Evolutionary conservation across 1,284 basidiomycete species (phyloP), one percentile per base, ranked within the genome.

Genomic region (Heterobasidion annosum): DNA sequence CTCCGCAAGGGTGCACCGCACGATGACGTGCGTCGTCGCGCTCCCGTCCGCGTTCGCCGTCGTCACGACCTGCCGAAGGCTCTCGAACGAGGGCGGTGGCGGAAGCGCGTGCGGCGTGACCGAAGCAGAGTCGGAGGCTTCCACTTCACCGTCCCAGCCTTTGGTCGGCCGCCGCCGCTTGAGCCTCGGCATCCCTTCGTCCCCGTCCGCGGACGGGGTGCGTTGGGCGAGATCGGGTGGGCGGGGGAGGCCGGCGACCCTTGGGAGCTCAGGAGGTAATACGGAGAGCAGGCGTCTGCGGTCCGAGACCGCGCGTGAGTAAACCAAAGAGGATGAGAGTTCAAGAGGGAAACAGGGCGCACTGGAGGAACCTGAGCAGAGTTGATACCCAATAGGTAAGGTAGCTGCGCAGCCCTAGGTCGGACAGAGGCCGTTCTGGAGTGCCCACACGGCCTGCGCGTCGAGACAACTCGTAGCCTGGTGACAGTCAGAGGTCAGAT

Each of bases 341-440:
- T 47, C 47, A 35, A 4, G 32, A 52, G 44, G 10, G 25, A 25
- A 25, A 5, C 25, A 54, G 67, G 8, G 71, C 76, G 35, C 64
- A 80, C 76, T 84, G 75, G 63, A 97, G 83, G 68, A 93, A 91
- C 33, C 93, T 82, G 16, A 98, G 71, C 48, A 98, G 75, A 0
- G 88, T 87, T 1, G 90, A 81, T 1, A 89, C 82, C 96, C 97
- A 99, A 67, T 88, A 97, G 3, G 92, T 83, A 35, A 95, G 79
- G 70, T 98, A 99, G 55, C 92, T 91, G 56, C 90, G 82, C 13
- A 95, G 75, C 2, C 97, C 96, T 10, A 98, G 81, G 60, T 95
- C 93, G 0, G 94, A 98, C 0, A 99, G 73, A 0, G 96, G 96
- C 5, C 96, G 83, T 72, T 99, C 96, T 0, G 97, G 96, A 3